These are phyloP conservation scores for Boletus patriciae DNA, from an alignment of 768 basidiomycete species.

Conservation along the genomic window DNA sequence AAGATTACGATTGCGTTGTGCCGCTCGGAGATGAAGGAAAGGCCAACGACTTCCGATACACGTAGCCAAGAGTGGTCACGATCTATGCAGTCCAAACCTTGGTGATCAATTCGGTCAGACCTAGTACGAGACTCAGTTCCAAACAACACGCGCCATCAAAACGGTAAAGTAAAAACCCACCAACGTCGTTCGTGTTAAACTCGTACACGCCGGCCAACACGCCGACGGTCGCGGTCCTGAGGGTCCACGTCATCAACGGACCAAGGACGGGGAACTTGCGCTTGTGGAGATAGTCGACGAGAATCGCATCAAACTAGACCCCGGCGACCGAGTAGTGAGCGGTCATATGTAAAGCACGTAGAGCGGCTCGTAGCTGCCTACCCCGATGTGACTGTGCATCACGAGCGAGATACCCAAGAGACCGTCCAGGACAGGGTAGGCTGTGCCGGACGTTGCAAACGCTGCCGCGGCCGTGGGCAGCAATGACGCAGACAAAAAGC, in stretches of 20 bases:
- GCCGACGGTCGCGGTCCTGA: constrained; percentile 75
- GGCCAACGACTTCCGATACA: background rate
- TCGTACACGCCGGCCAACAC: constrained; percentile 91
- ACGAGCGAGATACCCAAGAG: constrained; percentile 84
- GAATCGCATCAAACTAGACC: constrained; percentile 68
- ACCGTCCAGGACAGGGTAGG: constrained; percentile 87
- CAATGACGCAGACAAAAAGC: constrained; percentile 81
- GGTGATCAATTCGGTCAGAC: constrained; percentile 81
- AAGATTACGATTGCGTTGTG: no score
- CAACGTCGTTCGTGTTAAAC: constrained; percentile 98
- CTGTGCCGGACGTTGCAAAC: constrained; percentile 73
- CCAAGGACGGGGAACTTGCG: constrained; percentile 90
- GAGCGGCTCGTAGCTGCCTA: constrained; percentile 33
- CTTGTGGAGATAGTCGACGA: constrained; percentile 89
- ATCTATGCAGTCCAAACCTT: constrained; percentile 78
- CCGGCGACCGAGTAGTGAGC: background rate
- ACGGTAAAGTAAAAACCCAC: constrained; percentile 48
- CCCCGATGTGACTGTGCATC: constrained; percentile 95
- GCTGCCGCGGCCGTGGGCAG: constrained; percentile 88
- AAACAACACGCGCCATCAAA: constrained; percentile 1
- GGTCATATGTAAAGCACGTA: background rate
- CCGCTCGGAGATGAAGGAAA: no score
- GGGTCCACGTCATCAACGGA: constrained; percentile 63
- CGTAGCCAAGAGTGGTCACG: background rate
- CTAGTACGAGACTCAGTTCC: constrained; percentile 39